A percentile compares a stretch with the other conserved stretches of the same genome.
These are phyloP conservation scores for Gremmenia infestans DNA, from an alignment of 2,329 filamentous ascomycete species.

Conservation along the genomic window DNA sequence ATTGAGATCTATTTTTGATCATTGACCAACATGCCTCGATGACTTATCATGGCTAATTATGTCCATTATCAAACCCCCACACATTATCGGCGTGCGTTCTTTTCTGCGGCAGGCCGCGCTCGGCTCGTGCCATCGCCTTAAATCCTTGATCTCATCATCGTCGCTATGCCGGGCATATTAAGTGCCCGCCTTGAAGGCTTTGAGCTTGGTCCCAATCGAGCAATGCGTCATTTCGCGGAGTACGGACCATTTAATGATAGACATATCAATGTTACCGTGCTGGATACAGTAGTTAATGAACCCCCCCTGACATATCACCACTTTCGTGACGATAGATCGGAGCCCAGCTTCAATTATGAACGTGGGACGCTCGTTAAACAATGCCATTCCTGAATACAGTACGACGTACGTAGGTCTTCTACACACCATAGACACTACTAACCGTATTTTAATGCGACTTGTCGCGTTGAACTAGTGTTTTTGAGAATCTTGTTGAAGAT, in stretches of 20 bases:
- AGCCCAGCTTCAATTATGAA: no score
- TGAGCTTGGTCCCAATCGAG: slow-evolving; percentile 9
- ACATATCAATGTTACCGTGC: slow-evolving; percentile 5
- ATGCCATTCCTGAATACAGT: neutral
- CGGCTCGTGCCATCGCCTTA: neutral
- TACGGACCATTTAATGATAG: slow-evolving; percentile 10
- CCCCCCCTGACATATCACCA: neutral
- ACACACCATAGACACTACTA: neutral
- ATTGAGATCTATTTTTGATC: slow-evolving; percentile 27
- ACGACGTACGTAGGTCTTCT: neutral
- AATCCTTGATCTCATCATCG: slow-evolving; percentile 1
- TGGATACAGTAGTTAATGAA: neutral
- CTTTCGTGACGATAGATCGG: no score
- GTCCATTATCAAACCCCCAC: slow-evolving; percentile 2
- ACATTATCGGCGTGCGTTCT: neutral
- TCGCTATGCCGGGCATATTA: neutral
- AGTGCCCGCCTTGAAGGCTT: slow-evolving; percentile 4
- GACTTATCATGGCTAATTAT: slow-evolving; percentile 14
- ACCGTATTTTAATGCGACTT: neutral
- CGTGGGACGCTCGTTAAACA: neutral
- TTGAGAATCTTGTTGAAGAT: neutral
- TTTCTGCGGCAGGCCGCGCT: slow-evolving; percentile 1
- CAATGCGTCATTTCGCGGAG: slow-evolving; percentile 14
- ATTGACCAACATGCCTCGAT: neutral
- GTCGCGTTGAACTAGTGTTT: neutral